Evolutionary conservation across 2,329 filamentous ascomycete species (phyloP).

Genomic region (Monosporascus sp.): DNA sequence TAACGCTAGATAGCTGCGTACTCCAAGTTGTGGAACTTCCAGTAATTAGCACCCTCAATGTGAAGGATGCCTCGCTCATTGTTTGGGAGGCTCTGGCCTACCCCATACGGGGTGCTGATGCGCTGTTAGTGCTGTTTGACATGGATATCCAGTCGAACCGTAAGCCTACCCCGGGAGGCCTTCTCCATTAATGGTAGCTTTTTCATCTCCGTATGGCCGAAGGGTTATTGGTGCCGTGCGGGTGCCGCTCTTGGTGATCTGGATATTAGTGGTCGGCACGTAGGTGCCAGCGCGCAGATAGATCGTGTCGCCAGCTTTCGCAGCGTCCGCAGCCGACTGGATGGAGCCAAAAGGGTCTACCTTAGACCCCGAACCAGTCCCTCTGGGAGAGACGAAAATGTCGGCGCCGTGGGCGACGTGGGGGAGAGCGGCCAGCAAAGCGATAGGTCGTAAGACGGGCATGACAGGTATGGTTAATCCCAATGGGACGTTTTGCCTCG

Average conservation of each 20-base stretch:
- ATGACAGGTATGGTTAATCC: not conserved
- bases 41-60: conserved; percentile 39
- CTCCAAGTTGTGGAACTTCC: conserved; percentile 38
- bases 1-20: not conserved
- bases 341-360: conserved; percentile 39
- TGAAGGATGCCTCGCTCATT: conserved; percentile 42
- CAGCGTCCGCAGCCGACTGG: conserved; percentile 39
- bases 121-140: not conserved
- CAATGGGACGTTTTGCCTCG: too few species aligned
- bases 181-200: conserved; percentile 43
- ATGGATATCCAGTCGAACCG: not conserved
- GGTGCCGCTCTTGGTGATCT: conserved; percentile 40
- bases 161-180: conserved; percentile 20
- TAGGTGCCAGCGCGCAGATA: conserved; percentile 41
- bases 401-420: conserved; percentile 21
- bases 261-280: conserved; percentile 40
- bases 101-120: conserved; percentile 31
- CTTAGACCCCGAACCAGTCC: conserved; percentile 33
- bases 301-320: conserved; percentile 40
- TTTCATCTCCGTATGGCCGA: conserved; percentile 36
- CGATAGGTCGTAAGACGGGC: not conserved
- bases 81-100: conserved; percentile 34
- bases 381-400: conserved; percentile 41
- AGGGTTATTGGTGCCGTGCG: conserved; percentile 35
- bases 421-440: not conserved